Evolutionary conservation across 805 yeast genomes (phyloP).

Genomic region (Lachancea quebecensis): DNA sequence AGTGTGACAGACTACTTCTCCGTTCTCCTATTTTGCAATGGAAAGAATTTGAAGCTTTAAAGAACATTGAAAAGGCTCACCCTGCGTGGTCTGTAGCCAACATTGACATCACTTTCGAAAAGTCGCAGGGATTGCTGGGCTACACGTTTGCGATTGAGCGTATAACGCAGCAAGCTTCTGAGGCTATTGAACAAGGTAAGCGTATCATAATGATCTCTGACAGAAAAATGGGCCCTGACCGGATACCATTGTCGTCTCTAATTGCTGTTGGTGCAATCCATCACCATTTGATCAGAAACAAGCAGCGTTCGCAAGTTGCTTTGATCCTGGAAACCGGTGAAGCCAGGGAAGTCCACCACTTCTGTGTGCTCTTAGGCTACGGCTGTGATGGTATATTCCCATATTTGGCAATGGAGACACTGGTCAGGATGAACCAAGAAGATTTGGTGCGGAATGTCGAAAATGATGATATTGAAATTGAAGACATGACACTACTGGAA

Average conservation of each 20-base stretch:
- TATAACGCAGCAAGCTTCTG: constrained; percentile 79
- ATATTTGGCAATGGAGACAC: constrained; percentile 84
- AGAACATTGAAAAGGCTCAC: constrained; percentile 62
- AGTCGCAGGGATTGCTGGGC: constrained; percentile 77
- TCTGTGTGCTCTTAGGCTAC: constrained; percentile 89
- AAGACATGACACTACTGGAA: constrained; percentile 53
- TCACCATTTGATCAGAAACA: constrained; percentile 91
- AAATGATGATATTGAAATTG: constrained; percentile 31
- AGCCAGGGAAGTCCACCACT: constrained; percentile 95
- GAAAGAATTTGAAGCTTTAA: constrained; percentile 67
- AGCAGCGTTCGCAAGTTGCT: constrained; percentile 94
- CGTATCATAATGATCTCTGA: constrained; percentile 77
- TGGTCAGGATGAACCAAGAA: constrained; percentile 77
- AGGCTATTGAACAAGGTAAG: constrained; percentile 68
- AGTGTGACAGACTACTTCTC: constrained; percentile 81
- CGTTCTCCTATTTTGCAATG: constrained; percentile 76
- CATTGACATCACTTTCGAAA: constrained; percentile 84
- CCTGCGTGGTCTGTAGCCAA: constrained; percentile 80
- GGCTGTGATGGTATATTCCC: constrained; percentile 98
- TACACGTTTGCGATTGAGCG: constrained; percentile 79
- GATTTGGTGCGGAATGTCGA: constrained; percentile 52
- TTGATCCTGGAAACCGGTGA: constrained; percentile 89
- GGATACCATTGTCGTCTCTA: constrained; percentile 78
- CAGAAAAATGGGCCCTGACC: constrained; percentile 47
- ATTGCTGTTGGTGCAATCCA: constrained; percentile 97